Conservation (phyloP, 2,329 filamentous ascomycete genomes). For the Purpureocillium lavendulum region DNA sequence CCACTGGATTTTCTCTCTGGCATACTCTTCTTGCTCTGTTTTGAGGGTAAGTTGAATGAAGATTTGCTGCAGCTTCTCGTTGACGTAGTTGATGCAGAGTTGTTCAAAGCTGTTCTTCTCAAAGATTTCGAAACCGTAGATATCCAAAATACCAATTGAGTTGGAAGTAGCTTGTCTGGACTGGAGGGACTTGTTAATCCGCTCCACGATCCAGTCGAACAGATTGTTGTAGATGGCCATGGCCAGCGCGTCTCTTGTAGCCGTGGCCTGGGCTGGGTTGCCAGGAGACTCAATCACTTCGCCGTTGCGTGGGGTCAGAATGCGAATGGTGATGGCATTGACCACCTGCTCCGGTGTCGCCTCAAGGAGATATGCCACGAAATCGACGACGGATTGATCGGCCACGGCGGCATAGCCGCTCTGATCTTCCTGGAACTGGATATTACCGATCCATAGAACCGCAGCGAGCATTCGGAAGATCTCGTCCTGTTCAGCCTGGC, state of each 20-base stretch:
- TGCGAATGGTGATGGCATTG: constrained; percentile 80
- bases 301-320: constrained; percentile 62
- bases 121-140: constrained; percentile 98
- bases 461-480: constrained; percentile 93
- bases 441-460: constrained; percentile 90
- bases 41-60: constrained; percentile 97
- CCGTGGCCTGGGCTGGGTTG: constrained; percentile 76
- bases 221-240: constrained; percentile 97
- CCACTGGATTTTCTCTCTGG: constrained; percentile 93
- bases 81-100: constrained; percentile 99
- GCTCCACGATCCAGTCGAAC: constrained; percentile 96
- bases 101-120: constrained; percentile 99
- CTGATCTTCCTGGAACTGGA: constrained; percentile 84
- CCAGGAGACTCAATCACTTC: constrained; percentile 68
- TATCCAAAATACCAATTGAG: constrained; percentile 94
- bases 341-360: constrained; percentile 73
- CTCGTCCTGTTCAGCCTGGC: constrained; percentile 82
- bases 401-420: constrained; percentile 77
- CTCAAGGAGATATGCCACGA: constrained; percentile 88
- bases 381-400: constrained; percentile 88
- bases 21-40: constrained; percentile 96
- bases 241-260: constrained; percentile 83
- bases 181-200: constrained; percentile 81
- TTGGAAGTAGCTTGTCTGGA: constrained; percentile 69
- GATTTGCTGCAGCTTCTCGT: constrained; percentile 98